These are phyloP conservation scores for Saksenaea oblongispora DNA, from an alignment of 371 early-diverging fungal genomes.

Conservation along the genomic window DNA sequence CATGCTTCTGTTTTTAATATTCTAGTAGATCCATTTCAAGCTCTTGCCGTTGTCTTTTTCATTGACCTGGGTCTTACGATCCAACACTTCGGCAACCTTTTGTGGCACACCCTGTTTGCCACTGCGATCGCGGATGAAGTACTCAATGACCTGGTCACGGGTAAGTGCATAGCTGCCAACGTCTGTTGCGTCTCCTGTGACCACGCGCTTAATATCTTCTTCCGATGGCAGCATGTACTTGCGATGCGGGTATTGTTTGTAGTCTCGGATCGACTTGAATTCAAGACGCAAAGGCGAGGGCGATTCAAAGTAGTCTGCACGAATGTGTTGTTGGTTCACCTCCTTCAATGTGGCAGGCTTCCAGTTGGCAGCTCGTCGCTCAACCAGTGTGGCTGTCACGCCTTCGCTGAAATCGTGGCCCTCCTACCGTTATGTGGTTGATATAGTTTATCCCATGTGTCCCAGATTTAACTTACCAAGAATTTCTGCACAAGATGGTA, in stretches of 20 bases:
- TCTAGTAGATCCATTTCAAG: slow-evolving; percentile 53
- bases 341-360: slow-evolving; percentile 59
- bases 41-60: slow-evolving; percentile 32
- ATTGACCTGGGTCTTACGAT: slow-evolving; percentile 56
- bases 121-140: slow-evolving; percentile 59
- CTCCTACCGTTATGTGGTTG: slow-evolving; percentile 25
- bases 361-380: slow-evolving; percentile 77
- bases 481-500: slow-evolving; percentile 79
- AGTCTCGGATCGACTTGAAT: slow-evolving; percentile 38
- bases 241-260: slow-evolving; percentile 71
- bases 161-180: slow-evolving; percentile 59
- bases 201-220: slow-evolving; percentile 69
- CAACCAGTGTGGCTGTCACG: slow-evolving; percentile 76
- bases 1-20: neutral
- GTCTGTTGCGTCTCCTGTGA: slow-evolving; percentile 67
- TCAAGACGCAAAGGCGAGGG: slow-evolving; percentile 32
- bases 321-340: slow-evolving; percentile 59
- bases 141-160: slow-evolving; percentile 68
- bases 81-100: slow-evolving; percentile 71
- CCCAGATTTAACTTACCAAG: slow-evolving; percentile 43
- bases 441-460: neutral
- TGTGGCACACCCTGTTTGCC: slow-evolving; percentile 74
- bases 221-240: slow-evolving; percentile 83
- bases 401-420: slow-evolving; percentile 91
- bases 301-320: slow-evolving; percentile 59